Conservation (phyloP, 2,329 filamentous ascomycete species). For the Truncatella angustata region DNA sequence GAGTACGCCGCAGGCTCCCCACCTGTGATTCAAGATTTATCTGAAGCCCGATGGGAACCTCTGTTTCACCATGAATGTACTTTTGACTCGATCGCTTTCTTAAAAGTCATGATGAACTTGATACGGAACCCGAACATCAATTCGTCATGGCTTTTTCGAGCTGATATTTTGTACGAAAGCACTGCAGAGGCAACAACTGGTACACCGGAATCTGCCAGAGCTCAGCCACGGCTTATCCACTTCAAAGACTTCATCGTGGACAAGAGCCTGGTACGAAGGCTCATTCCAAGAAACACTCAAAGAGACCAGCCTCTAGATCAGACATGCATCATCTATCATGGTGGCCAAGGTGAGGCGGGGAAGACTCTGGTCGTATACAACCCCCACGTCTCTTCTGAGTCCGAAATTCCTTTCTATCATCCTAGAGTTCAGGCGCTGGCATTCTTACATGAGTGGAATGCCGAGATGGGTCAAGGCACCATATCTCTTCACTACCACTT, state of each 20-base stretch:
- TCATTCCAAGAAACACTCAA: constrained; percentile 79
- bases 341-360: constrained; percentile 27
- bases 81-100: constrained; percentile 64
- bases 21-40: constrained; percentile 33
- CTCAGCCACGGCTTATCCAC: constrained; percentile 36
- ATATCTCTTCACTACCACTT: constrained; percentile 62
- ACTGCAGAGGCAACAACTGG: constrained; percentile 31
- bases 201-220: constrained; percentile 23
- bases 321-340: constrained; percentile 71
- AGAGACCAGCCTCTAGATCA: constrained; percentile 76
- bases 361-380: constrained; percentile 70
- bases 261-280: constrained; percentile 68
- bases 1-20: constrained; percentile 30
- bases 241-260: constrained; percentile 48
- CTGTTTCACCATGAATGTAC: constrained; percentile 56
- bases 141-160: constrained; percentile 73
- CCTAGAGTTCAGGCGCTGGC: constrained; percentile 72
- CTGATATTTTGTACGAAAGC: constrained; percentile 66
- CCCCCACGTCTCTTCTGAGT: constrained; percentile 63
- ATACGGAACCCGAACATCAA: constrained; percentile 79
- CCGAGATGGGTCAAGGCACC: constrained; percentile 38
- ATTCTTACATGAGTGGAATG: constrained; percentile 68
- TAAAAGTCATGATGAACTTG: constrained; percentile 68
- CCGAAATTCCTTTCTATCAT: constrained; percentile 83
- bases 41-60: constrained; percentile 47